Conservation (phyloP, 352 stramenopile species). For the Pythium utonaiense region DNA sequence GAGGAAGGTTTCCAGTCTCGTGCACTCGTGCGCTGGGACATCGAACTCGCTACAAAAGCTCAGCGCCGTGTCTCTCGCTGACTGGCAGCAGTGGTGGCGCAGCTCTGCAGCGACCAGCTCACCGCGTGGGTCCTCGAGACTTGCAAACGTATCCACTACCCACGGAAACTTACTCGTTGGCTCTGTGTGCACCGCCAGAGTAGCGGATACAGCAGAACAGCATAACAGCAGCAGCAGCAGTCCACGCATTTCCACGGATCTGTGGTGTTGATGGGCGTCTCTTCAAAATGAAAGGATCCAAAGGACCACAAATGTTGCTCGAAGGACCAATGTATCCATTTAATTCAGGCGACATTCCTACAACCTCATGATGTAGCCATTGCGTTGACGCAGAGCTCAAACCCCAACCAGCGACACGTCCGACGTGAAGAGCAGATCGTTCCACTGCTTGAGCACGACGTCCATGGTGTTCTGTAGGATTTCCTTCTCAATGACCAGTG, state of each 20-base stretch:
- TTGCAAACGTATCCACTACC: conserved; percentile 27
- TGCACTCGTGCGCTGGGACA: conserved; percentile 14
- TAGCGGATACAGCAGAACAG: neutral
- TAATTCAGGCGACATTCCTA: conserved; percentile 14
- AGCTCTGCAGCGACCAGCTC: conserved; percentile 19
- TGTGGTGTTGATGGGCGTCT: conserved; percentile 2
- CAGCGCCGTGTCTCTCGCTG: neutral
- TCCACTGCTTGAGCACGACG: conserved; percentile 44
- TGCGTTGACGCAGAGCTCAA: neutral
- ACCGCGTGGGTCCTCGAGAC: conserved; percentile 7
- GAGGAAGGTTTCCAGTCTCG: conserved; percentile 10
- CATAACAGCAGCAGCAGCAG: neutral
- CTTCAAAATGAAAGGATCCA: conserved; percentile 1
- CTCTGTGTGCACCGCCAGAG: neutral
- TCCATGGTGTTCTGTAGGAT: conserved; percentile 52
- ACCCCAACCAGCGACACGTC: conserved; percentile 37
- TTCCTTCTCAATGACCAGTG: conserved; percentile 55
- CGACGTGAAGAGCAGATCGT: conserved; percentile 35
- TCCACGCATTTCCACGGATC: neutral
- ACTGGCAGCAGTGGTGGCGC: conserved; percentile 22
- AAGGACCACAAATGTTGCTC: conserved; percentile 1
- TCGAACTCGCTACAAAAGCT: conserved; percentile 29
- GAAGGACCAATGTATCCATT: conserved; percentile 13
- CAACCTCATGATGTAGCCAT: conserved; percentile 12
- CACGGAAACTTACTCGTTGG: neutral